A percentile compares a stretch with the other conserved stretches of the same genome.
Conservation (phyloP, 805 yeast species). For the Candida golubevii region DNA sequence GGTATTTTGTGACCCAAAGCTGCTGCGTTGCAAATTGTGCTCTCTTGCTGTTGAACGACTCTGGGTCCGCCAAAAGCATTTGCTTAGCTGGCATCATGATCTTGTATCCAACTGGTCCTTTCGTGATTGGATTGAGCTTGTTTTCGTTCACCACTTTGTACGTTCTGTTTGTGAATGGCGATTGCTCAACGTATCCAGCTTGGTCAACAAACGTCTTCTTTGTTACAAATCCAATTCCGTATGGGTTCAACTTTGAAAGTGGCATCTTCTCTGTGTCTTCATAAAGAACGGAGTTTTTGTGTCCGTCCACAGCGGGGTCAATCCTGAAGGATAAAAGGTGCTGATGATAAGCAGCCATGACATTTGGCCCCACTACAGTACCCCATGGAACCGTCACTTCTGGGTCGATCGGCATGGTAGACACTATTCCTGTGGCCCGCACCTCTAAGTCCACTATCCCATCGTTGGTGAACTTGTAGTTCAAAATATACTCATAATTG, state of each 20-base stretch:
- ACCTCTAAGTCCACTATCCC: constrained; percentile 76
- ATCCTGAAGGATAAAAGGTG: constrained; percentile 75
- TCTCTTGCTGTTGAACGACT: constrained; percentile 63
- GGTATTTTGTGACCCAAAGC: constrained; percentile 77
- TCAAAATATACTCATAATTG: constrained; percentile 75
- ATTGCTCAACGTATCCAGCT: constrained; percentile 67
- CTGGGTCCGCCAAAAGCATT: constrained; percentile 63
- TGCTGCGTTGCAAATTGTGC: constrained; percentile 75
- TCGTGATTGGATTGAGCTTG: constrained; percentile 62
- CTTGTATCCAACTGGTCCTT: constrained; percentile 74
- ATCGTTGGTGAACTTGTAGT: constrained; percentile 69
- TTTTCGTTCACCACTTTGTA: constrained; percentile 73
- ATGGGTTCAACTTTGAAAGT: constrained; percentile 52
- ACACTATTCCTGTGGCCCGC: constrained; percentile 82
- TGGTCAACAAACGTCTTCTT: constrained; percentile 63
- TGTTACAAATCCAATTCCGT: constrained; percentile 64
- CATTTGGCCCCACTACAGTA: constrained; percentile 74
- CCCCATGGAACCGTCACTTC: constrained; percentile 67
- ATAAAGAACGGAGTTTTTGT: constrained; percentile 65
- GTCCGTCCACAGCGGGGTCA: constrained; percentile 81
- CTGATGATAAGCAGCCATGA: constrained; percentile 81
- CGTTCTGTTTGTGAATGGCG: constrained; percentile 71
- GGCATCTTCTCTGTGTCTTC: constrained; percentile 67
- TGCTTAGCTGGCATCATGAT: constrained; percentile 70
- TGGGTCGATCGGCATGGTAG: constrained; percentile 78